Evolutionary conservation across 768 basidiomycete genomes (phyloP).

Genomic region (Sarcomyxa edulis): DNA sequence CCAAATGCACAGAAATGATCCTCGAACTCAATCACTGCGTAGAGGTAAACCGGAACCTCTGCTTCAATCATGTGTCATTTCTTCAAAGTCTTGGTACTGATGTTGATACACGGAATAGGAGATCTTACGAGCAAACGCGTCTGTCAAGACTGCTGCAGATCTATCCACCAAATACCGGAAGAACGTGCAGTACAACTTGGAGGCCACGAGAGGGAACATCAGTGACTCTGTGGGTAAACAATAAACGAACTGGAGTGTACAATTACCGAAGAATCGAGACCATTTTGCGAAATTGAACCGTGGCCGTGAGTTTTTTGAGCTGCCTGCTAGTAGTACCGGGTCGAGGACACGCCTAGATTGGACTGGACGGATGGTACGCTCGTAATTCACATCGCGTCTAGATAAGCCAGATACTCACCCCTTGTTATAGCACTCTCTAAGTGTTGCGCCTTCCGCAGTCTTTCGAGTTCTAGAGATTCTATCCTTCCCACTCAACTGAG

Average conservation of each 20-base stretch:
- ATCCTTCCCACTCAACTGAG: too few relatives aligned
- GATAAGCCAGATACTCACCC: too few relatives aligned
- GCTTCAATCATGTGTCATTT: background rate
- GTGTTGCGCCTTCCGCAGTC: too few relatives aligned
- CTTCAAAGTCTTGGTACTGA: conserved; percentile 5
- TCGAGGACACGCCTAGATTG: too few relatives aligned
- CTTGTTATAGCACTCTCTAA: too few relatives aligned
- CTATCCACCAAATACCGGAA: conserved; percentile 83
- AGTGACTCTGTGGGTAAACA: conserved; percentile 2
- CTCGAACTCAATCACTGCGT: conserved; percentile 85
- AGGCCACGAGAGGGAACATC: conserved; percentile 51
- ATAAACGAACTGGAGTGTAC: background rate
- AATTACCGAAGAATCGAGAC: conserved; percentile 12
- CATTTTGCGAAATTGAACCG: too few relatives aligned
- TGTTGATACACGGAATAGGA: conserved; percentile 39
- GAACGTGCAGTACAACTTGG: conserved; percentile 90
- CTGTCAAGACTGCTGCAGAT: conserved; percentile 77
- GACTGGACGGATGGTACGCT: too few relatives aligned
- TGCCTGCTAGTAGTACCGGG: too few relatives aligned
- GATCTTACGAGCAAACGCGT: conserved; percentile 71
- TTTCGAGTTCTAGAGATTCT: too few relatives aligned
- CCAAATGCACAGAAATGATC: conserved; percentile 90
- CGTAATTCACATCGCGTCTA: too few relatives aligned
- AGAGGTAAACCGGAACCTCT: conserved; percentile 45
- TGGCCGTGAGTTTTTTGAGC: too few relatives aligned